These are phyloP conservation scores for Parachaetomium inaequale DNA, from an alignment of 495 filamentous ascomycete genomes.

Conservation along the genomic window DNA sequence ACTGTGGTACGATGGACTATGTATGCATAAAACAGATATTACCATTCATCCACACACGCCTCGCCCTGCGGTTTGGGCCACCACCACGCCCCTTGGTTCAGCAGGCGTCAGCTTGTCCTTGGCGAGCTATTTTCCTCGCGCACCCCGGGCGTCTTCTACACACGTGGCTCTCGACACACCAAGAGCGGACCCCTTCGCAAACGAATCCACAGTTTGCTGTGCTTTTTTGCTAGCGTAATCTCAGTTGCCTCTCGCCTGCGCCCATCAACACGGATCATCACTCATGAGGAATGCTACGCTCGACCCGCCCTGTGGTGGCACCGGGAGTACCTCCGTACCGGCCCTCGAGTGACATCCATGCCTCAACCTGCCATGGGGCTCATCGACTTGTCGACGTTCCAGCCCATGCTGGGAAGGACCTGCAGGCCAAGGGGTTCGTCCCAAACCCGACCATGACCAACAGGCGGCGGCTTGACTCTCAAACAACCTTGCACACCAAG, in stretches of 20 bases:
- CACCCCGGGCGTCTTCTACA: neutral
- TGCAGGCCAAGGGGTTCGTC: constrained; percentile 3
- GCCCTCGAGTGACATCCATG: neutral
- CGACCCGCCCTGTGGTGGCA: neutral
- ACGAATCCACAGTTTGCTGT: too few relatives aligned
- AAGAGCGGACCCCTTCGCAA: neutral
- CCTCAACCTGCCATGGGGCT: neutral
- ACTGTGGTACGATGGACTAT: too few relatives aligned
- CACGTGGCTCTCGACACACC: neutral
- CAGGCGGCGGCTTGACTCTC: constrained; percentile 4
- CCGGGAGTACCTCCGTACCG: constrained; percentile 1
- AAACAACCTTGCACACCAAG: constrained; percentile 10
- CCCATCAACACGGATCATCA: too few relatives aligned
- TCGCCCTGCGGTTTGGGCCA: neutral
- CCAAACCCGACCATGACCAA: constrained; percentile 1
- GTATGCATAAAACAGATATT: too few relatives aligned
- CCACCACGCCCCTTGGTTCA: neutral
- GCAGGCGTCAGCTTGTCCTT: neutral
- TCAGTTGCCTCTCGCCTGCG: neutral
- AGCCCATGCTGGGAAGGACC: constrained; percentile 9
- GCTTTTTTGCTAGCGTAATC: neutral
- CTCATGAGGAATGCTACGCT: neutral
- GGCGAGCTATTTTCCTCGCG: neutral
- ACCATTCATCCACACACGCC: neutral
- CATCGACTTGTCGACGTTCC: neutral